These are phyloP conservation scores for Euphorbia schlechtendalii DNA, from an alignment of 441 rosid species.

Conservation along the genomic window DNA sequence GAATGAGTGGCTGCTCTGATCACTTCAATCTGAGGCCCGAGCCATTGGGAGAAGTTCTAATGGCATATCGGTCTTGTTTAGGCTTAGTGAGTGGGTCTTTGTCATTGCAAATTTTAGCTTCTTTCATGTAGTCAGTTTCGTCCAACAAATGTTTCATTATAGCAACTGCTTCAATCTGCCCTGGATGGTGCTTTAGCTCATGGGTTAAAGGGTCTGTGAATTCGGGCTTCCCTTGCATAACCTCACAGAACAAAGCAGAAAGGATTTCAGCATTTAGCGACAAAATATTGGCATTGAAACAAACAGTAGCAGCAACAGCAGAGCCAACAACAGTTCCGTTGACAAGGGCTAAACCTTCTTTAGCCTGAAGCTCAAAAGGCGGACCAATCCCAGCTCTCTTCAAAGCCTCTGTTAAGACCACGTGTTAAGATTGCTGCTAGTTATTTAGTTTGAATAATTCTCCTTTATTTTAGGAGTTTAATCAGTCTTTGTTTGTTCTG, in stretches of 20 bases:
- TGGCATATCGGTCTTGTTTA: conserved; percentile 47
- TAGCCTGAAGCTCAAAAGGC: conserved; percentile 36
- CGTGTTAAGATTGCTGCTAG: too few relatives aligned
- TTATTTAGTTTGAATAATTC: too few relatives aligned
- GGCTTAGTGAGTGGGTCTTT: conserved; percentile 48
- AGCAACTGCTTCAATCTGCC: conserved; percentile 37
- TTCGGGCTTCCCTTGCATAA: conserved; percentile 49
- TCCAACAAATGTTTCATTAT: conserved; percentile 32
- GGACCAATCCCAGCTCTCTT: conserved; percentile 30
- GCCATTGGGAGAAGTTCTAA: too few relatives aligned
- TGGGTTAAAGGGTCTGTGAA: conserved; percentile 32
- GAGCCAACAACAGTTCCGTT: conserved; percentile 41
- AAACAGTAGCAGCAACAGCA: conserved; percentile 37
- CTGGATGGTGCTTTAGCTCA: conserved; percentile 40
- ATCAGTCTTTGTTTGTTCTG: too few relatives aligned
- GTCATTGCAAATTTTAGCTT: conserved; percentile 38
- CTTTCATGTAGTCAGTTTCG: conserved; percentile 44
- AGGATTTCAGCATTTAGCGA: conserved; percentile 42
- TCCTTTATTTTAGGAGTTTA: too few relatives aligned
- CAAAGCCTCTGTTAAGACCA: too few relatives aligned
- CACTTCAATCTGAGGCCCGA: conserved; percentile 53
- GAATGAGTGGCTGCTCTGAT: conserved; percentile 44
- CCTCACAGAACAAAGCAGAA: conserved; percentile 54
- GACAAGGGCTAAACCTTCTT: conserved; percentile 38
- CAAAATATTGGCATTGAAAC: conserved; percentile 44